Evolutionary conservation across 129 eudicot species (phyloP), one percentile per base, ranked within the genome.

Genomic region (Smallanthus sonchifolius): DNA sequence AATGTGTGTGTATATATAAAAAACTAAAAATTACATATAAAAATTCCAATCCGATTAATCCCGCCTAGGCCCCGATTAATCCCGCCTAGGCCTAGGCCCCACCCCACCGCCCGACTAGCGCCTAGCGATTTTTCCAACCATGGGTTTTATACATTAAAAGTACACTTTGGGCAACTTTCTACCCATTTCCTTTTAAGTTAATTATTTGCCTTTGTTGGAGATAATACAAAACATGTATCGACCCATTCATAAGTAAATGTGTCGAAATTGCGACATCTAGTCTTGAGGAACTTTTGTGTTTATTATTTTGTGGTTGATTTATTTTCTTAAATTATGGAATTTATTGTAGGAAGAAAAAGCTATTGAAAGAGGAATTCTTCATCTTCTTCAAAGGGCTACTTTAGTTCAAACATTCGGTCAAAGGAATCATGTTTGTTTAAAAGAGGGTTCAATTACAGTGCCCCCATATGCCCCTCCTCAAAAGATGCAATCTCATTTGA

Each of bases 381-480:
- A 86, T n/a, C 78, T 92, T 82, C 90, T 92, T 36, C 91, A 85
- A 77, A 89, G 96, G 9, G 91, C 97, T 70, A 92, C 97, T 43
- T 92, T 92, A 68, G 97, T 92, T 59, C 97, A 92, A 79, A 92
- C 97, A 66, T 92, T 92, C 75, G 97, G 97, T 36, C 97, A 92
- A 72, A 67, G 77, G 48, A 92, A 92, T 74, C 97, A 92, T 79
- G 97, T 92, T 69, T 92, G 97, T 83, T 87, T 92, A 70, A 92
- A 92, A 84, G 91, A 89, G 5, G 94, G 94, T 5, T 92, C 97
- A 7, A 89, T 92, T 70, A 92, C 87, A 10, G 91, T 92, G 72
- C 97, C 97, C 17, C 97, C 97, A n/a, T 92, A 89, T 48, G 97
- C 97, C 51, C 97, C 97, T 67, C 96, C 97, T 10, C 94, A 92